These are phyloP conservation scores for Suhomyces sp. DNA, from an alignment of 805 yeast species.

Conservation along the genomic window DNA sequence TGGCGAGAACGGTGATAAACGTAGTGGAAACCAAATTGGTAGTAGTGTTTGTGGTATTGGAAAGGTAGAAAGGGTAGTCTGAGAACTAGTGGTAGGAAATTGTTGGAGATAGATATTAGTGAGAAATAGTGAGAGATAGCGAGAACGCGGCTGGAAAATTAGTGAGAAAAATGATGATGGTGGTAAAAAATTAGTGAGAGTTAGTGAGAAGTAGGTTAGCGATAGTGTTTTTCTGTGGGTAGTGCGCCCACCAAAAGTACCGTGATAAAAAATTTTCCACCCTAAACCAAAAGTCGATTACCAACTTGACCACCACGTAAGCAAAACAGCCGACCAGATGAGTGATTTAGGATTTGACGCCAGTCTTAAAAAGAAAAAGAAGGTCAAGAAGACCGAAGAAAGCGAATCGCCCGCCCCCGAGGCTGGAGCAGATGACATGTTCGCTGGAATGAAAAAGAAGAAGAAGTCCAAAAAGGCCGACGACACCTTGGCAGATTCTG, in stretches of 20 bases:
- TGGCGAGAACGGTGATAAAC: too few species aligned
- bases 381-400: conserved; percentile 48
- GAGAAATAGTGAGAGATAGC: too few species aligned
- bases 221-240: too few species aligned
- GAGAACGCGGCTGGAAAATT: too few species aligned
- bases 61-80: too few species aligned
- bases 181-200: too few species aligned
- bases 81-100: too few species aligned
- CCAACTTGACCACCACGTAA: neutral
- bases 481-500: conserved; percentile 18
- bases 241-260: neutral
- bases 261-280: conserved; percentile 7
- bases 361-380: conserved; percentile 75
- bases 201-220: too few species aligned
- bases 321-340: conserved; percentile 21
- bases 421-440: conserved; percentile 48
- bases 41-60: too few species aligned
- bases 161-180: too few species aligned
- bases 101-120: too few species aligned
- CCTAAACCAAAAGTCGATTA: neutral
- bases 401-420: conserved; percentile 33
- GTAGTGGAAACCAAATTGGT: too few species aligned
- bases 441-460: conserved; percentile 73
- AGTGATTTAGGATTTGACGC: conserved; percentile 70
- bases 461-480: conserved; percentile 61